These are phyloP conservation scores for Dissoconium aciculare DNA, from an alignment of 2,329 filamentous ascomycete species.

Conservation along the genomic window DNA sequence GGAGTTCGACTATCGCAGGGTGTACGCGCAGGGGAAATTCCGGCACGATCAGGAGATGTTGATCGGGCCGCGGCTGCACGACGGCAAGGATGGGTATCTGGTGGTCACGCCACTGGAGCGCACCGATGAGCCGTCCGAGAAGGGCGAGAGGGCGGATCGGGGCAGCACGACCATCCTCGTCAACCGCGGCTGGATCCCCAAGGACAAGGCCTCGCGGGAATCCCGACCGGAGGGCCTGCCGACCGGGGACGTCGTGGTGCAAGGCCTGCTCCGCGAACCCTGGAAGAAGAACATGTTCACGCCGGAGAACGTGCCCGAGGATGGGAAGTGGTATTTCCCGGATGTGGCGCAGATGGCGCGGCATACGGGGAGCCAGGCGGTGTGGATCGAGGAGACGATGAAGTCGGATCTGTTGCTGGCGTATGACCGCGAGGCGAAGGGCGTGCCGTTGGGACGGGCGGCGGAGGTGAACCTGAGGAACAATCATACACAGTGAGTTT, in stretches of 20 bases:
- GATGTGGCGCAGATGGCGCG: constrained; percentile 85
- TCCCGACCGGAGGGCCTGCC: constrained; percentile 51
- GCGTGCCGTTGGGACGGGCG: constrained; percentile 75
- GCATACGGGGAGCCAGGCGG: constrained; percentile 64
- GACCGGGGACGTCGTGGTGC: constrained; percentile 55
- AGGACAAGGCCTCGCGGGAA: constrained; percentile 52
- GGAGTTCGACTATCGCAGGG: constrained; percentile 84
- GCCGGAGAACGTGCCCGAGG: constrained; percentile 70
- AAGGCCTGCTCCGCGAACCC: constrained; percentile 73
- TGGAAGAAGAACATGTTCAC: constrained; percentile 99
- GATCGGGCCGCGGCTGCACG: constrained; percentile 74
- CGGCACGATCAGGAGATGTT: constrained; percentile 93
- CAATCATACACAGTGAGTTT: constrained; percentile 62
- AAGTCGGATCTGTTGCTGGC: constrained; percentile 63
- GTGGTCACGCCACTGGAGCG: constrained; percentile 85
- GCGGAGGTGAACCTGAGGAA: constrained; percentile 88
- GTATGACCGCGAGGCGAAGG: constrained; percentile 61
- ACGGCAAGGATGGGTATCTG: constrained; percentile 79
- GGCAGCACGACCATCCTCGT: constrained; percentile 58
- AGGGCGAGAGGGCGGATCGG: too few species aligned
- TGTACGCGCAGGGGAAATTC: constrained; percentile 58
- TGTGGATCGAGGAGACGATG: constrained; percentile 96
- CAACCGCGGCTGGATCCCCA: constrained; percentile 82
- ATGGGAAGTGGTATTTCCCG: constrained; percentile 84
- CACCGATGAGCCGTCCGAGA: constrained; percentile 28